Base-by-base conservation (phyloP, 805 yeast genomes). In the Wickerhamiella galacta region DNA sequence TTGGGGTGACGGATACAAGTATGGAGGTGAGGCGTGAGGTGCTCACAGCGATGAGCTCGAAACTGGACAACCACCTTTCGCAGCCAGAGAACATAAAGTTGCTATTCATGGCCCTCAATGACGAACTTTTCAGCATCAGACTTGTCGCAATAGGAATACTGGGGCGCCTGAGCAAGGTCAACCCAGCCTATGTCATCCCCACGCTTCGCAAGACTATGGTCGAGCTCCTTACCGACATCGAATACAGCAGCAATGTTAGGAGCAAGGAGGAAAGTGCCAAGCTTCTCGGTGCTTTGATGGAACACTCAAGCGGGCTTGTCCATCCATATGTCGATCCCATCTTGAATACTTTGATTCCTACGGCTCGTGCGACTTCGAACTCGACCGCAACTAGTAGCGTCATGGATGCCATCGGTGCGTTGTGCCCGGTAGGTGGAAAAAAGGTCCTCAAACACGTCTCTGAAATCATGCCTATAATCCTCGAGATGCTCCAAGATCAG, bases 121-220 rank as follows among this genome's bases (percentile, higher is more conserved):
- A 90, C 55, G 96, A 87, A 53, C 69, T 68, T 2, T 90, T 90
- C 49, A 72, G 71, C 8, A 77, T 90, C 8, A 68, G 94, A 35
- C 72, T 78, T 45, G 77, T 72, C 11, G 77, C 93, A 0, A 70
- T 87, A 21, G 65, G 64, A 31, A 66, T 85, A 8, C 70, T 90
- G 37, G 96, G 98, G 3, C 65, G 95, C 35, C 56, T 90, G 12
- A 76, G 94, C 0, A 57, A 70, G 2, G 75, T 82, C 25, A 90
- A 90, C 46, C 96, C 99, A 0, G 95, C 98, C 0, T 87, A 82
- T 53, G 80, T 90, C 40, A 83, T 87, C 24, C 98, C 99, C 0
- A 80, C 93, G 0, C 61, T 90, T 34, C 66, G 96, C 44, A 87
- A 82, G 50, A 72, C 87, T 0, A 56, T 92, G 39, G 71, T 90